Evolutionary conservation across 257 asterid genomes (phyloP), one percentile per base, ranked within the genome.

Genomic region (Schizonepeta tenuifolia): DNA sequence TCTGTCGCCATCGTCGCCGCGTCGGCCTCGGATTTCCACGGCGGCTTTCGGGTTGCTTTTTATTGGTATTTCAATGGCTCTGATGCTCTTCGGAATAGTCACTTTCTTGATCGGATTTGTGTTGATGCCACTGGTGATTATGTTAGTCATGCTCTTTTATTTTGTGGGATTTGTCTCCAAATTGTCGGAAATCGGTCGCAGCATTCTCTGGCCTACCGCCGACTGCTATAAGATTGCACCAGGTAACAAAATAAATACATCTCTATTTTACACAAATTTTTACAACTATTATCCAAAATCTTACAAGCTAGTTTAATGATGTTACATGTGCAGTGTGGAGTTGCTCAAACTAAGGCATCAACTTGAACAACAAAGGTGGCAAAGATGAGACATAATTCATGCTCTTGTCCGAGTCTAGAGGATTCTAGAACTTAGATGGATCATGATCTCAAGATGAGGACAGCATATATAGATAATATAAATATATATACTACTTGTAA

Each of bases 71-170:
- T 82, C 95, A 0, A 67, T 79, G 24, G 80, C 89, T 3, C 65
- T 88, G 70, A 88, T 86, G 91, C 81, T 88, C 28, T 79, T 88
- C 55, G 89, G 95, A 11, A 57, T 83, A 9, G 81, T 88, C 4
- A 78, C 84, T 33, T 88, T 86, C 43, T 46, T 84, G 38, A 79
- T 88, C 40, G 91, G 91, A 0, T 59, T 88, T 4, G 41, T 86
- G 38, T 33, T 88, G 77, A 84, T 86, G 89, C 95, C 95, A 4
- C 78, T 84, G 13, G 86, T 84, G 31, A 57, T 84, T 0, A 73
- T 78, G 43, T 60, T 88, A 38, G 74, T 84, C 17, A 12, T 79
- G 66, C 68, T 88, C 31, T 88, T 86, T 69, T 81, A 77, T 78
- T 76, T 84, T 40, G 78, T 69, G 36, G 82, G 82, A 17, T 50